Conservation (phyloP, 108 stramenopile genomes). For the Fragilaria radians region DNA sequence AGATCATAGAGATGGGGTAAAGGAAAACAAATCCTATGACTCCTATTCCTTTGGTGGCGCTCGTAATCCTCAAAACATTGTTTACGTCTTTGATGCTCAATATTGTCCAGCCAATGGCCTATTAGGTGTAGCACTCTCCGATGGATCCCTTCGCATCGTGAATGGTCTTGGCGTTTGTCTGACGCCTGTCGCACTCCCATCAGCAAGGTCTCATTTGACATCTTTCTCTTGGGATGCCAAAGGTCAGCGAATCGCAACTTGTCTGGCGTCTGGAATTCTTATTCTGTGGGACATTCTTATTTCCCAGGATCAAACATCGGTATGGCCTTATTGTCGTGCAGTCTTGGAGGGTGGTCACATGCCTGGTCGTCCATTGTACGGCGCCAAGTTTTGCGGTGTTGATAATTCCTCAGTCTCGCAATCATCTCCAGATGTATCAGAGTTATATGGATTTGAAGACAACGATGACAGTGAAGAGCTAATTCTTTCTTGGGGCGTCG, state of each 20-base stretch:
- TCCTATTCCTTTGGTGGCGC: slow-evolving; percentile 63
- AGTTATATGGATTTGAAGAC: no score
- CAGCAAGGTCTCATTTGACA: slow-evolving; percentile 58
- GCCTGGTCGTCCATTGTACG: slow-evolving; percentile 64
- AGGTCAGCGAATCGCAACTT: slow-evolving; percentile 61
- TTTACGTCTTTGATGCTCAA: slow-evolving; percentile 77
- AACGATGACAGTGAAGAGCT: no score
- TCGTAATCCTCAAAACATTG: slow-evolving; percentile 69
- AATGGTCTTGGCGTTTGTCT: slow-evolving; percentile 59
- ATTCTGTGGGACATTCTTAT: slow-evolving; percentile 40
- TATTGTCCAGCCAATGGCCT: slow-evolving; percentile 60
- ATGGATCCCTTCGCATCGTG: slow-evolving; percentile 62
- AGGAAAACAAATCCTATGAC: background rate
- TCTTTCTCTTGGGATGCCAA: slow-evolving; percentile 70
- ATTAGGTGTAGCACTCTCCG: slow-evolving; percentile 76
- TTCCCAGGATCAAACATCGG: slow-evolving; percentile 9
- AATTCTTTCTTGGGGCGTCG: slow-evolving; percentile 80
- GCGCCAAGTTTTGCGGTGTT: slow-evolving; percentile 46
- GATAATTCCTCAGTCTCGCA: no score
- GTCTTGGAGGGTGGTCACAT: slow-evolving; percentile 74
- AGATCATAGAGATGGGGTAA: no score
- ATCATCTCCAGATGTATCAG: no score
- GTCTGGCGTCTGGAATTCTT: slow-evolving; percentile 72
- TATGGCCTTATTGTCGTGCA: slow-evolving; percentile 45
- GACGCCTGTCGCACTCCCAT: slow-evolving; percentile 39